A percentile compares a stretch with the other conserved stretches of the same genome.
Evolutionary conservation across 2,329 filamentous ascomycete genomes (phyloP).

Genomic region (Neocatenulostroma microsporum): DNA sequence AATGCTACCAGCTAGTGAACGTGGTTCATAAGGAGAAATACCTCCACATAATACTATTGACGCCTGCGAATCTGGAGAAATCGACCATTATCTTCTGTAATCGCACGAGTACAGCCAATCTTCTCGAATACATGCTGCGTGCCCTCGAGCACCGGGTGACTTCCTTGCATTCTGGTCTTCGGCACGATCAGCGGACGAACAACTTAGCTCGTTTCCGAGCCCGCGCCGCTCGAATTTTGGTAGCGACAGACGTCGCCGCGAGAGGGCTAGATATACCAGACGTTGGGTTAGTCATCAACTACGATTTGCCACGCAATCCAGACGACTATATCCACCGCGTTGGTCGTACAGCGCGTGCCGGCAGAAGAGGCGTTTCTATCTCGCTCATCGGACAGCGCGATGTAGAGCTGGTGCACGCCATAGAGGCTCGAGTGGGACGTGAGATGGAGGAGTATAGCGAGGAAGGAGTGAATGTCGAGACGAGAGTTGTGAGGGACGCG

Average conservation of each 20-base stretch:
- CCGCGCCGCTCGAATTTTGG: conserved; percentile 75
- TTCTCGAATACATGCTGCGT: conserved; percentile 80
- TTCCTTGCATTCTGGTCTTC: conserved; percentile 77
- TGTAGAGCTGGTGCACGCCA: conserved; percentile 80
- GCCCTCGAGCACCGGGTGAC: conserved; percentile 85
- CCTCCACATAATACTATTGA: conserved; percentile 79
- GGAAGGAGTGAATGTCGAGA: conserved; percentile 90
- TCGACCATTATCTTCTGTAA: conserved; percentile 93
- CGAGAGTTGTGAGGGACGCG: conserved; percentile 72
- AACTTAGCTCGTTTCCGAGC: conserved; percentile 91
- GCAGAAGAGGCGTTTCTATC: conserved; percentile 70
- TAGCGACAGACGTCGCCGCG: conserved; percentile 91
- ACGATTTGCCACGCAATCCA: conserved; percentile 89
- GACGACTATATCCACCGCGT: conserved; percentile 97
- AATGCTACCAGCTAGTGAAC: conserved; percentile 80
- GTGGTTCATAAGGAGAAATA: conserved; percentile 93
- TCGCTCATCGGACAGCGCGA: conserved; percentile 91
- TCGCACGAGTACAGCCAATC: conserved; percentile 76
- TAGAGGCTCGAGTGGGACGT: conserved; percentile 72
- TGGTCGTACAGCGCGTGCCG: conserved; percentile 88
- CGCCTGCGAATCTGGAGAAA: conserved; percentile 64
- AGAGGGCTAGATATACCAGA: conserved; percentile 90
- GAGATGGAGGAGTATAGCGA: conserved; percentile 79
- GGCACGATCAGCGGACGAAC: conserved; percentile 73
- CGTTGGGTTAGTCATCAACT: conserved; percentile 86